Base-by-base conservation (phyloP, 1,139 yeast species). In the Yarrowia galli region DNA sequence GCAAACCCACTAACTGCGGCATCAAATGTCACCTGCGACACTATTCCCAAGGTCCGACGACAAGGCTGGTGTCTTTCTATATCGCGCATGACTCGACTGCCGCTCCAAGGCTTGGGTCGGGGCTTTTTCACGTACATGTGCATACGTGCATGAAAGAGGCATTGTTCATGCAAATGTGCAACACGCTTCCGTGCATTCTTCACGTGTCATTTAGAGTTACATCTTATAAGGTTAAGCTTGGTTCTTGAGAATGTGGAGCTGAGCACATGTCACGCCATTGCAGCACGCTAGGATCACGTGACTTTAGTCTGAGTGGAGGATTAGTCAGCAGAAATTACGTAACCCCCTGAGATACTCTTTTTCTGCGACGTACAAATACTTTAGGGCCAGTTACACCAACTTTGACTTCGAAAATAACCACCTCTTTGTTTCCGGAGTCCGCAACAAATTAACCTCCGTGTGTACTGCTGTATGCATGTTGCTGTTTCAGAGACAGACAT, bases 131-230 rank as follows among this genome's bases (percentile, higher is more conserved):
- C 46, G 10, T 40, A 18, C 45, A 10, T 13, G 51, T 22, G 58
- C 58, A 51, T 35, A 8, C 12, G 13, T 48, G 53, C 53, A 48
- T 48, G 18, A 0, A 8, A 4, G 15, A 1, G 15, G 23, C 40
- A 32, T 23, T 20, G 42, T 20, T 15, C 16, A 53, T 53, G 60
- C 60, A 53, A 53, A 53, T 53, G 35, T 53, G 60, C 60, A 53
- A 36, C 60, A 53, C 60, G 60, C 35, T 36, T 38, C 60, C 60
- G 60, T 53, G 60, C 60, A 53, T 53, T 53, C 60, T 53, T 53
- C 60, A 53, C 60, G 60, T 53, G 60, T 53, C 43, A 1, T 5
- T 28, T 48, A 48, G 7, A 5, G 53, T 46, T 46, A 25, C 2
- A 4, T 1, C 4, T 1, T 3, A 13, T 32, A 49, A 18, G 25